phyloP scores from a whole-genome alignment of 306 rosid species.

The Sphenostylis stenocarpa region DNA sequence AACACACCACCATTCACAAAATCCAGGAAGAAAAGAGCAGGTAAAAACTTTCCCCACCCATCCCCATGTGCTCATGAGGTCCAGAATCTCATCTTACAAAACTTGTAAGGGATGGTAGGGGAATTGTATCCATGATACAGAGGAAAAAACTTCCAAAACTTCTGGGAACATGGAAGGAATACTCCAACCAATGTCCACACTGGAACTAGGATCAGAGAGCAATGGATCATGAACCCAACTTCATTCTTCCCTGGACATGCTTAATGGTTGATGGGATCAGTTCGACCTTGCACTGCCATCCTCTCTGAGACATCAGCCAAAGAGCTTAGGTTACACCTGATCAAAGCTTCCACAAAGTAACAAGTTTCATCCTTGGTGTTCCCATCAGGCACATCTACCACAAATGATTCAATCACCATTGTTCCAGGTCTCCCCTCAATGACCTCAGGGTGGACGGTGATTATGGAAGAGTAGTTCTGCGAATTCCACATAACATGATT shows the following conservation, averaged over 20 bases:
- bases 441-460: conserved; percentile 87
- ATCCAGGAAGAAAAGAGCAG: conserved; percentile 48
- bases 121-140: conserved; percentile 51
- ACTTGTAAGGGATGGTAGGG: conserved; percentile 36
- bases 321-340: conserved; percentile 92
- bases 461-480: conserved; percentile 94
- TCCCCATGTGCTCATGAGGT: conserved; percentile 32
- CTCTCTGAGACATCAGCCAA: conserved; percentile 97
- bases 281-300: conserved; percentile 86
- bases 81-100: conserved; percentile 43
- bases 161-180: conserved; percentile 56
- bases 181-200: conserved; percentile 67
- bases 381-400: conserved; percentile 91
- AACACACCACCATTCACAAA: conserved; percentile 59
- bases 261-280: conserved; percentile 61
- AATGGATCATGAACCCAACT: conserved; percentile 42
- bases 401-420: conserved; percentile 90
- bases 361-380: conserved; percentile 96
- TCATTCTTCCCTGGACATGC: conserved; percentile 37
- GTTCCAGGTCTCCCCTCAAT: conserved; percentile 93
- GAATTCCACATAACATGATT: conserved; percentile 34
- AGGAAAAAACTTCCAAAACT: conserved; percentile 67
- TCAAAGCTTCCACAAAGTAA: conserved; percentile 88
- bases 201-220: conserved; percentile 51
- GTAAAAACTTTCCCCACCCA: conserved; percentile 45